phyloP scores from a whole-genome alignment of 1,139 yeast species.

The Nakaseomyces glabratus region DNA sequence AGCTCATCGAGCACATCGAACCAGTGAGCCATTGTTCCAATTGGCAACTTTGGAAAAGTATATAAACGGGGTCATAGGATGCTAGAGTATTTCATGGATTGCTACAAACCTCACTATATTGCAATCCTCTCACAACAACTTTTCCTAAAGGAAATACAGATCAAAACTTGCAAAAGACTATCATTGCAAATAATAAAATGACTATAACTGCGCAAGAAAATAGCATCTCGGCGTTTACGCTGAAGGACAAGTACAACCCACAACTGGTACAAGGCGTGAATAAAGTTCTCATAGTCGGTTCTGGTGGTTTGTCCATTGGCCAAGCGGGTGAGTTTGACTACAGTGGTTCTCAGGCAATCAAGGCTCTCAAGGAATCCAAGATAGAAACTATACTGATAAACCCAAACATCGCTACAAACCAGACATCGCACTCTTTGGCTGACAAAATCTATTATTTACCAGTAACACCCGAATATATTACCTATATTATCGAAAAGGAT shows the following conservation, averaged over 20 bases:
- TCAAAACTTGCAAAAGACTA: no score
- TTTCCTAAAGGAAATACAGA: no score
- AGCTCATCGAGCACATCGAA: no score
- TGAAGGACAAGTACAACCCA: constrained; percentile 22
- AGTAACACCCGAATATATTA: constrained; percentile 91
- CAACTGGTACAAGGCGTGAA: constrained; percentile 68
- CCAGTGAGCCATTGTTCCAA: no score
- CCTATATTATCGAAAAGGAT: constrained; percentile 89
- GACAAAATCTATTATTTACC: constrained; percentile 94
- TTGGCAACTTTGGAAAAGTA: no score
- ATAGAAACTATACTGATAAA: constrained; percentile 80
- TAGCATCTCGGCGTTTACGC: constrained; percentile 21
- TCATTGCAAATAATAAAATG: no score
- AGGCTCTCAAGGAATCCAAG: constrained; percentile 86
- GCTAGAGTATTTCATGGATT: no score
- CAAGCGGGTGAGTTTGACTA: constrained; percentile 99
- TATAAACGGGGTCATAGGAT: no score
- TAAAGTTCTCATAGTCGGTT: constrained; percentile 87
- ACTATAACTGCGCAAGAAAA: constrained; percentile 3
- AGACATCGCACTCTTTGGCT: constrained; percentile 91
- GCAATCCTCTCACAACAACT: no score
- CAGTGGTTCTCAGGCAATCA: constrained; percentile 95
- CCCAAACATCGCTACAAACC: constrained; percentile 96
- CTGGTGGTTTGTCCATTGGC: constrained; percentile 96
- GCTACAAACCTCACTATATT: no score